Base-by-base conservation (phyloP, 129 eudicot genomes). In the Escallonia herrerae region DNA sequence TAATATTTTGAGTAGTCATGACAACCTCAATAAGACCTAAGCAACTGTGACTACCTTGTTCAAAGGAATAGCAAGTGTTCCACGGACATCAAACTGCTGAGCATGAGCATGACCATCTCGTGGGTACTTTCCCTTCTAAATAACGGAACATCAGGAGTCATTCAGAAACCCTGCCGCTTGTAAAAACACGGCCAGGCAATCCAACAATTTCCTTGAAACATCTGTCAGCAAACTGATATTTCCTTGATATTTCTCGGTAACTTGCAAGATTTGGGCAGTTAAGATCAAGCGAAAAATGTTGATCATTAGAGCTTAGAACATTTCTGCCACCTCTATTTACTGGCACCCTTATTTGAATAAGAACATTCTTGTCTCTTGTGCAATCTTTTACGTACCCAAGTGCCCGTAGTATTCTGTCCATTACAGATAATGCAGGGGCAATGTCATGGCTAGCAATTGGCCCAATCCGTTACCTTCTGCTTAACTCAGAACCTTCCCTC, bases 11-110 rank as follows among this genome's bases (percentile, higher is more conserved):
- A 39, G 81, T 81, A 54, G 95, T 87, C 84, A 76, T 77, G 40
- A 93, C 75, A 53, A 93, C 88, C 68, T 93, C 99, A 72, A 93
- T n/a, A 66, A 93, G 96, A 71, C 96, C 99, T 63, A 88, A 71
- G 69, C 99, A 93, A 67, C 33, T 59, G 42, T 67, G 65, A 65
- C 77, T 81, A 39, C 84, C 91, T 65, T 83, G 87, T 64, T 78
- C 85, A 60, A 93, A 90, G 99, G 99, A 41, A 93, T 89, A 4
- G 91, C 99, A 45, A 93, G 81, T 41, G 95, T 88, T 52, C 99
- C 99, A 56, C 95, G 84, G 60, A 93, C 99, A 78, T 86, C 91
- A 14, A 66, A 81, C 62, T 68, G 66, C 73, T 74, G 77, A 52
- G 99, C 99, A 76, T 74, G 77, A 52, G 99, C 99, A 76, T 93